Evolutionary conservation across 2,329 filamentous ascomycete species (phyloP), one percentile per base, ranked within the genome.

Genomic region (Calonectria pseudoturangicola): DNA sequence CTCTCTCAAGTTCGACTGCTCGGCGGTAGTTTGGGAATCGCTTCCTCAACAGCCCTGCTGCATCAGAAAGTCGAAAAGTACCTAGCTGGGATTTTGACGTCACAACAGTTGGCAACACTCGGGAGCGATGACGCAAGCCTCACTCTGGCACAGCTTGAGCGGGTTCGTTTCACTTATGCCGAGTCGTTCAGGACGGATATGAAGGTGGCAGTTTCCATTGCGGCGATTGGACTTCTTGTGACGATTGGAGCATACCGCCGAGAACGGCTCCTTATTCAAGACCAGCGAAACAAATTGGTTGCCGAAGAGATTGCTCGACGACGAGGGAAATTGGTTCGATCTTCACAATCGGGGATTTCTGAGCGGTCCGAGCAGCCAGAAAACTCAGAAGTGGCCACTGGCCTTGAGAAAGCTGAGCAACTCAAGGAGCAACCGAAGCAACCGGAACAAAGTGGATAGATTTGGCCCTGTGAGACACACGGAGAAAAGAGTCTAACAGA

Each of bases 21-120:
- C 0, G 89, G 89, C 5, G 89, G 89, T 7, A 89, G 88, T 70
- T 81, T 90, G 33, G 89, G 89, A 3, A 89, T 91, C 66, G 87
- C 89, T 3, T 84, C 86, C 1, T 90, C 88, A 25, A 87, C 89
- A 0, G 86, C 87, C 18, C 83, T 90, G 18, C 76, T 89, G 76
- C 51, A 82, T 72, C 63, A 83, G 77, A 75, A 82, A 81, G 50
- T 79, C 8, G 70, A 77, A 30, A 68, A 79, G 3, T 74, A 80
- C 30, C 75, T 86, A 41, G 72, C 74, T 2, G 81, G 77, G n/a
- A 68, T 80, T 4, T 54, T 85, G 3, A 74, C 81, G 10, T 67
- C 80, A 1, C 71, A 79, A 9, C 79, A 85, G 48, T 73, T 84
- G 18, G 73, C 76, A 27, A 80, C 70, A 7, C 71, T 83, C 4